Base-by-base conservation (phyloP, 2,329 filamentous ascomycete species). In the Alternaria infectoria region DNA sequence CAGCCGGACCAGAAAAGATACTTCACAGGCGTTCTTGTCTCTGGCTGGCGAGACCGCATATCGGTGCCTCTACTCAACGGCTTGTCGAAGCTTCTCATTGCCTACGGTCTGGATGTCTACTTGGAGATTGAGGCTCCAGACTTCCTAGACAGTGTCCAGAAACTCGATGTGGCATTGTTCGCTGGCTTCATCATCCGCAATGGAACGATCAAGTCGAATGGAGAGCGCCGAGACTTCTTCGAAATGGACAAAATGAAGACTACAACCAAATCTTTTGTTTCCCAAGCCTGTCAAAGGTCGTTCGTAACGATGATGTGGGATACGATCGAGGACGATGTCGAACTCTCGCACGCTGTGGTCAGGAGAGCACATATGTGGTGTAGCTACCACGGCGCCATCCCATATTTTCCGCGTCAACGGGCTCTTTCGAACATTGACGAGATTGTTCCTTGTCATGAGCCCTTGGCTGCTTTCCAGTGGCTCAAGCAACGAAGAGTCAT, bases 251-350 rank as follows among this genome's bases (percentile, higher is more conserved):
- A 78, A 60, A 79, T 80, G 77, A 79, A 76, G 57, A 75, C 71
- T 1, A 79, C 77, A 1, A 78, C 75, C 11, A 78, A 77, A 57
- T 74, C 73, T 3, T 79, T 80, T 32, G 77, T 80, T 4, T 77
- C 77, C 12, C 75, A 80, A 56, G 74, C 77, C 13, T 79, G 76
- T 51, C 65, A 79, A 30, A 66, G 78, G 17, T 66, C 75, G 2
- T 79, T 79, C 43, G 64, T 71, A n/a, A 77, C 76, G 8, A 76
- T 80, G 73, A 79, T 79, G 71, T 80, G 78, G 78, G 78, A 80
- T 44, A 77, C 75, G 5, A 68, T 80, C n/a, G 71, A 77, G 19
- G 75, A 79, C 30, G 68, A 76, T 26, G 75, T 65, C 6, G 64
- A 73, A 10, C 50, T 79, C 7, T 79, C 78, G 10, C 77, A 79